Evolutionary conservation across 2,329 filamentous ascomycete species (phyloP), one percentile per base, ranked within the genome.

Genomic region (Aspergillus sp.): DNA sequence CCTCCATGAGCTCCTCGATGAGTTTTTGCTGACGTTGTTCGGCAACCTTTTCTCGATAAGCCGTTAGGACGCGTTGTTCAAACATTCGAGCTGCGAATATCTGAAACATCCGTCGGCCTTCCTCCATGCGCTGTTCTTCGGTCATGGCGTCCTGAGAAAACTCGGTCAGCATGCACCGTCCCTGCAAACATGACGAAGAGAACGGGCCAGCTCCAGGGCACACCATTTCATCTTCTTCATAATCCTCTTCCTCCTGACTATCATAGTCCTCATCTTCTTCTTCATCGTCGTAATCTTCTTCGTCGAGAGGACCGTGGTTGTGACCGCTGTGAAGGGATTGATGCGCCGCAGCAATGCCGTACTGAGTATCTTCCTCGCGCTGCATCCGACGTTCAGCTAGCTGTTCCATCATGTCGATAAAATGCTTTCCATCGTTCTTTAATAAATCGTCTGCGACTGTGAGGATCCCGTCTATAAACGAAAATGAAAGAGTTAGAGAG

Each of bases 331-430:
- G 84, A 50, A 80, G 65, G 52, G 73, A 66, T 56, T 72, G 75
- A 66, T 82, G 77, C 54, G 74, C 72, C 44, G 75, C 70, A 62
- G 79, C 77, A 47, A 83, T 75, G 62, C 82, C 76, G 59, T 81
- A 80, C 57, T 83, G 82, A 43, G 88, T 87, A 64, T 96, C 89
- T 71, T 93, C 90, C 73, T 97, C 91, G 57, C 93, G 85, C 63
- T 90, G 88, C 91, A 98, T 96, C 59, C 93, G 82, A 60, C 91
- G 87, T 72, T 98, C 93, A 34, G 93, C 93, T 59, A 98, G 79
- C 72, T 97, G 91, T 69, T 98, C 93, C 93, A 98, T 98, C 93
- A 98, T 98, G 68, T 98, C 93, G 70, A 98, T 98, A 73, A 98
- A 98, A 64, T 95, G 94, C 70, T 94, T 95, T 61, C 93, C 93